Evolutionary conservation across 345 rosid species (phyloP), one percentile per base, ranked within the genome.

Genomic region (Isatis tinctoria): DNA sequence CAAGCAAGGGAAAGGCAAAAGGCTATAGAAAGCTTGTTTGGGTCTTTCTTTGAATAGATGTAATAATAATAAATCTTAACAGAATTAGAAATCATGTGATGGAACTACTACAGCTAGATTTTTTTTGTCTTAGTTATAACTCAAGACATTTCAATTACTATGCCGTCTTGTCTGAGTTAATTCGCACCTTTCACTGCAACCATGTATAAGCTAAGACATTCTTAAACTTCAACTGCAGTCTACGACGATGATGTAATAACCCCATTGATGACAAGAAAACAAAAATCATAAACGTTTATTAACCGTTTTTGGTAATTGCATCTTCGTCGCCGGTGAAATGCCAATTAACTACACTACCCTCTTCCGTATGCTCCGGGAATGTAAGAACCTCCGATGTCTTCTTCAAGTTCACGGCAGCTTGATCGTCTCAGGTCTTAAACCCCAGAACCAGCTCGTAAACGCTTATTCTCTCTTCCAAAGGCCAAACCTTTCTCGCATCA

Each of bases 321-420:
- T 67, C 59, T 0, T 32, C 26, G 6, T 69, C 10, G n/a, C 6
- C 41, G 8, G 36, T 45, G 60, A 76, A 61, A 62, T 76, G 60
- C 14, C 58, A 56, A 28, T 53, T 32, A 16, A 30, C 12, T 10
- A 8, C 67, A 14, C 33, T n/a, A 5, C 2, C 6, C 77, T 65
- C 74, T 60, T 81, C 74, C 74, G 20, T 54, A 43, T 72, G 37
- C 82, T 85, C 51, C 66, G 81, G 64, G 78, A 77, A 40, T 85
- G 89, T 86, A 79, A 75, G 20, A 57, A 71, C 13, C 53, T 83
- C 33, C 77, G 70, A 49, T 72, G 61, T 41, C 81, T 85, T 45
- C 74, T 85, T 59, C 83, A 78, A 79, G 8, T 85, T 48, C 90
- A 88, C 57, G 81, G 77, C 49, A 84, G 70, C 35, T 60, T 78